Evolutionary conservation across 495 filamentous ascomycete species (phyloP).

Genomic region (Cercophora newfieldiana): DNA sequence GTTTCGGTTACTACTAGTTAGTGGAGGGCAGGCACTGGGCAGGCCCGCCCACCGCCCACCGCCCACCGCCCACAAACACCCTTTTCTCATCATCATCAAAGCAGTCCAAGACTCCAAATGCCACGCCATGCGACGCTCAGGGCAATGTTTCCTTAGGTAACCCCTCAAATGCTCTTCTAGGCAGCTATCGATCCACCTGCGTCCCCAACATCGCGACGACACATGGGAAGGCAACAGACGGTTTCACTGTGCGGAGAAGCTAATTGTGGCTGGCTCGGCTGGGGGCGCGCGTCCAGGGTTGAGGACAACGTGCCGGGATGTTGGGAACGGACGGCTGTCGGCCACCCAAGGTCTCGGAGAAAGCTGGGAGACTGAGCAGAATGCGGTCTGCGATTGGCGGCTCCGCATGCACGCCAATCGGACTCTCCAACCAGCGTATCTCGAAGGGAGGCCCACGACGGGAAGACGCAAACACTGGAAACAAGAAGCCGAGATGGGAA

Average conservation of each 20-base stretch:
- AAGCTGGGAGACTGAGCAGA: background rate
- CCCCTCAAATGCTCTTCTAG: background rate
- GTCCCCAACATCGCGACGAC: background rate
- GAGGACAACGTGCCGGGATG: conserved; percentile 5
- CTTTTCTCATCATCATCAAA: background rate
- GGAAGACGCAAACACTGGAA: background rate
- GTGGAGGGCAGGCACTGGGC: no score
- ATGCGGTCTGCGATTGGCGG: background rate
- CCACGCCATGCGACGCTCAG: background rate
- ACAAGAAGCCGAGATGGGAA: background rate
- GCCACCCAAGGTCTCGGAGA: background rate
- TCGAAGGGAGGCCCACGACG: background rate
- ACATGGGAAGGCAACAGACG: background rate
- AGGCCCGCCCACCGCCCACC: no score
- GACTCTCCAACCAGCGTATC: background rate
- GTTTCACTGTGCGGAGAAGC: background rate
- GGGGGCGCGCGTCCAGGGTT: background rate
- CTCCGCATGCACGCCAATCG: background rate
- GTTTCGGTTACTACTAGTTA: background rate
- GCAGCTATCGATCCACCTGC: background rate
- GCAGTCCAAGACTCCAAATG: background rate
- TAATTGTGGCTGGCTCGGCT: background rate
- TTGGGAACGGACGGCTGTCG: conserved; percentile 3
- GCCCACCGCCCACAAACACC: background rate
- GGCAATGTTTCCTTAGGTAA: background rate